A percentile compares a stretch with the other conserved stretches of the same genome.
Evolutionary conservation across 2,329 filamentous ascomycete species (phyloP).

Genomic region (Triangularia setosa): DNA sequence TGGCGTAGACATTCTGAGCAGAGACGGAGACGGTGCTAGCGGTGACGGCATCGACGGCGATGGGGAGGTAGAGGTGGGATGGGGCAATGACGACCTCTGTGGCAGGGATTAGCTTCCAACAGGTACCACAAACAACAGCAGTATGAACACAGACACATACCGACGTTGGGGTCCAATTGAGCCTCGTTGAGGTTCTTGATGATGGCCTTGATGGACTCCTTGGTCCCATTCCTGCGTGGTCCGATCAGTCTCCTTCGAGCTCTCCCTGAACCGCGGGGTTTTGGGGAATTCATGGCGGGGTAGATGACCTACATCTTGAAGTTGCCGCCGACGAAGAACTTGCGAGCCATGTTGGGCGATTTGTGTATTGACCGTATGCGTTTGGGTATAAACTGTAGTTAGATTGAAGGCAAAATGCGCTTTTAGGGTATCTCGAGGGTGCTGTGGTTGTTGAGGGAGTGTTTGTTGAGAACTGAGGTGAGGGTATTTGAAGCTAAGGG

Average conservation of each 20-base stretch:
- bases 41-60: conserved; percentile 70
- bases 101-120: conserved; percentile 9
- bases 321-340: conserved; percentile 98
- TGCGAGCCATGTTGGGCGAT: conserved; percentile 74
- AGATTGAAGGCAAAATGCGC: background rate
- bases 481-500: background rate
- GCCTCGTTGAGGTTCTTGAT: conserved; percentile 84
- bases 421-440: conserved; percentile 8
- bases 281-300: conserved; percentile 27
- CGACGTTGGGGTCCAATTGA: conserved; percentile 69
- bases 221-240: conserved; percentile 78
- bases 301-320: conserved; percentile 83
- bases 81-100: conserved; percentile 93
- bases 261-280: conserved; percentile 25
- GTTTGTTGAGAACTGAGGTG: conserved; percentile 2
- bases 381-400: background rate
- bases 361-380: conserved; percentile 13
- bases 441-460: background rate
- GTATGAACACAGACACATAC: conserved; percentile 45
- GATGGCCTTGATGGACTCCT: conserved; percentile 86
- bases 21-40: conserved; percentile 76
- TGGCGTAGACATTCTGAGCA: conserved; percentile 96
- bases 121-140: background rate
- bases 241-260: conserved; percentile 21
- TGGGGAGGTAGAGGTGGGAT: conserved; percentile 83